These are phyloP conservation scores for Geranium rotundifolium DNA, from an alignment of 345 rosid species.

Conservation along the genomic window DNA sequence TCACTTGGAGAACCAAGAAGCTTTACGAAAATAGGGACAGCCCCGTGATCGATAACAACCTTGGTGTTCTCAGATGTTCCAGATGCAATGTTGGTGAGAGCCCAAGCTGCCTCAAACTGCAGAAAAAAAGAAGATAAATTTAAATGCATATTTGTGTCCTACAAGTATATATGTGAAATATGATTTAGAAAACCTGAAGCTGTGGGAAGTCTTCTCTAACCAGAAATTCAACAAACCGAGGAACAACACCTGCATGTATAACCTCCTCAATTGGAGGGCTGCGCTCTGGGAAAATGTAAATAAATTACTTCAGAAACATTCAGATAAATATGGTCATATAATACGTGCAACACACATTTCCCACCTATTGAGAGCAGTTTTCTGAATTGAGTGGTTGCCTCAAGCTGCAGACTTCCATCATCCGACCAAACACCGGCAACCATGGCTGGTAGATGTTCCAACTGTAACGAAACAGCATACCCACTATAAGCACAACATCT, in stretches of 20 bases:
- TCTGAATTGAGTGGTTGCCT: slow-evolving; percentile 39
- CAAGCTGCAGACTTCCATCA: too few species aligned
- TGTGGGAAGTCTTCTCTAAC: slow-evolving; percentile 71
- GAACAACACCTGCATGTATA: slow-evolving; percentile 68
- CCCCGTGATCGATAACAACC: slow-evolving; percentile 88
- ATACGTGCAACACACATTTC: background rate
- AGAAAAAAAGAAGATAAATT: slow-evolving; percentile 3
- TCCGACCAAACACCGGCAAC: slow-evolving; percentile 4
- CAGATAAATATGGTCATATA: background rate
- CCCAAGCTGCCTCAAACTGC: slow-evolving; percentile 25
- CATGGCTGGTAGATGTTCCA: slow-evolving; percentile 73
- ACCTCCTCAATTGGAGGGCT: slow-evolving; percentile 91
- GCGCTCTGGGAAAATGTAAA: slow-evolving; percentile 34
- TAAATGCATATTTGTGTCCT: too few species aligned
- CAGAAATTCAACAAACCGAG: slow-evolving; percentile 79
- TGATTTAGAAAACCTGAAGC: slow-evolving; percentile 45
- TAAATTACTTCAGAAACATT: background rate
- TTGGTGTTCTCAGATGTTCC: slow-evolving; percentile 85
- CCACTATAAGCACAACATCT: background rate
- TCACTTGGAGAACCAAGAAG: slow-evolving; percentile 72
- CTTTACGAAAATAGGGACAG: slow-evolving; percentile 64
- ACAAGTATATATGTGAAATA: too few species aligned
- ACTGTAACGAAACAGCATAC: slow-evolving; percentile 17
- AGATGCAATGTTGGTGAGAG: slow-evolving; percentile 72
- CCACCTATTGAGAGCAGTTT: slow-evolving; percentile 76